Percentiles rank a stretch among this genome's conserved stretches.
These are phyloP conservation scores for Galerina marginata DNA, from an alignment of 768 basidiomycete species.

Conservation along the genomic window DNA sequence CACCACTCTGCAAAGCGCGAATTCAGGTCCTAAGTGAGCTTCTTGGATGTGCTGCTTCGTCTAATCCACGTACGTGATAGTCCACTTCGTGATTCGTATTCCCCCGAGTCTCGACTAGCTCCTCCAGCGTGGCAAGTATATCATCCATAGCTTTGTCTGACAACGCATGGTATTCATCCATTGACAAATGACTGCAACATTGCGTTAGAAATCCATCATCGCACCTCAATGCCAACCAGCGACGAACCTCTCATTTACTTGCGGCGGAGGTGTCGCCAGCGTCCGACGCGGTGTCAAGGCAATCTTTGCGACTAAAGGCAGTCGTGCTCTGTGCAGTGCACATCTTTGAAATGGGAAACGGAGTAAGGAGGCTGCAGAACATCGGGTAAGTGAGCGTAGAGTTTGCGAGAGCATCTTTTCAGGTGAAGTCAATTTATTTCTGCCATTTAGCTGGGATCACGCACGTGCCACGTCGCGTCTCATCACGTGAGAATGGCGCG, in stretches of 20 bases:
- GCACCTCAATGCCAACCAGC: too few relatives aligned
- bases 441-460: too few relatives aligned
- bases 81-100: conserved; percentile 79
- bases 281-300: conserved; percentile 31
- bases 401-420: conserved; percentile 31
- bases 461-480: too few relatives aligned
- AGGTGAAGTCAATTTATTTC: background rate
- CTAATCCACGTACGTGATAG: conserved; percentile 67
- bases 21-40: background rate
- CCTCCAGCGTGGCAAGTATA: conserved; percentile 77
- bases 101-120: conserved; percentile 63
- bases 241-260: conserved; percentile 58
- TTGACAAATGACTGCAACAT: conserved; percentile 48
- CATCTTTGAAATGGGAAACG: conserved; percentile 23
- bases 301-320: background rate
- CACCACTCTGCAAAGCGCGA: conserved; percentile 70
- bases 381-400: conserved; percentile 31
- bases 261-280: conserved; percentile 61
- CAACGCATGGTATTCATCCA: conserved; percentile 69
- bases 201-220: background rate
- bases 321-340: background rate
- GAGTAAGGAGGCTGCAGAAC: conserved; percentile 22
- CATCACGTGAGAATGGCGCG: too few relatives aligned
- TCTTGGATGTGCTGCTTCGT: background rate
- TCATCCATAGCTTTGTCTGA: conserved; percentile 81